A percentile compares a stretch with the other conserved stretches of the same genome.
Evolutionary conservation across 1,139 yeast species (phyloP).

Genomic region (Insectozyma bohioensis): DNA sequence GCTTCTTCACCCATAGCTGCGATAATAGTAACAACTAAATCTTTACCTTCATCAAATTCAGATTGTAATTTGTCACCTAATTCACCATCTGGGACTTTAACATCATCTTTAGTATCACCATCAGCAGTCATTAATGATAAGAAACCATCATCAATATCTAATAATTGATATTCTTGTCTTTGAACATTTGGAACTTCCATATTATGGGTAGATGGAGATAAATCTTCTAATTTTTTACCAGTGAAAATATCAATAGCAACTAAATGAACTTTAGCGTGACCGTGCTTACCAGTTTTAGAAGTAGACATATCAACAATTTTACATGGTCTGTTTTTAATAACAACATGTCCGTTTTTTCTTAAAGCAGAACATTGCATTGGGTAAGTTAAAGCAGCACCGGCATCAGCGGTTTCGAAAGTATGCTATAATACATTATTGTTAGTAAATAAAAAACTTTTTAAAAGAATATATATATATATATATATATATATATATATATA

Average conservation of each 20-base stretch:
- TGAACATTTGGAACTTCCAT: conserved; percentile 98
- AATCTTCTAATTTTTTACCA: conserved; percentile 98
- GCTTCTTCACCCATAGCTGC: conserved; percentile 99
- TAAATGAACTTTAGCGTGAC: conserved; percentile 99
- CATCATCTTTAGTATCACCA: conserved; percentile 99
- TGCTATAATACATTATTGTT: conserved; percentile 51
- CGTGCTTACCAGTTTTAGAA: conserved; percentile 99
- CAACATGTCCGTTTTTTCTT: conserved; percentile 99
- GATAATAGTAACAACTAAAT: conserved; percentile 91
- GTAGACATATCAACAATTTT: conserved; percentile 99
- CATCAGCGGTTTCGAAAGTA: conserved; percentile 96
- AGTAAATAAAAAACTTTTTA: conserved; percentile 21
- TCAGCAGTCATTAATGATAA: conserved; percentile 94
- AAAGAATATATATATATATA: too few relatives aligned
- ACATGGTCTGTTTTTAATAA: conserved; percentile 99
- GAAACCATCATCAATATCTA: conserved; percentile 98
- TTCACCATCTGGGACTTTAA: conserved; percentile 97
- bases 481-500: too few relatives aligned
- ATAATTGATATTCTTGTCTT: conserved; percentile 95
- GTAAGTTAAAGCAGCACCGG: conserved; percentile 98
- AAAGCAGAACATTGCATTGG: conserved; percentile 99
- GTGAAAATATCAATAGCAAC: conserved; percentile 99
- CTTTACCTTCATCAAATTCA: conserved; percentile 98
- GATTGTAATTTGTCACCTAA: conserved; percentile 88
- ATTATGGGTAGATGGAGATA: conserved; percentile 99